phyloP scores from a whole-genome alignment of 179 eudicot species.

The Actinidia arguta region DNA sequence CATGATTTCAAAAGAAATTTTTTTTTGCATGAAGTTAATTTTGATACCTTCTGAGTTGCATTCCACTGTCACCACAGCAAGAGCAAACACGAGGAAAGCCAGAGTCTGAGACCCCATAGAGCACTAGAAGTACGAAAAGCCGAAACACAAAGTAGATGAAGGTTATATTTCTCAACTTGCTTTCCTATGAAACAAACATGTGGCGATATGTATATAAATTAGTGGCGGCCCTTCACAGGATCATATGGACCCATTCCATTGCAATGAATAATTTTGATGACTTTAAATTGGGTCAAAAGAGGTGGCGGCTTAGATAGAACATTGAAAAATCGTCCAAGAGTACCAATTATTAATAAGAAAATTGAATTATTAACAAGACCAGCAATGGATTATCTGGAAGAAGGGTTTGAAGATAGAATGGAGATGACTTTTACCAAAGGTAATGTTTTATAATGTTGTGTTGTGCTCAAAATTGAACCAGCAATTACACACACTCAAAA shows the following conservation, averaged over 20 bases:
- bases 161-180: not conserved
- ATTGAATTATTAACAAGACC: too few species aligned
- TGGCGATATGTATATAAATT: not conserved
- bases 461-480: too few species aligned
- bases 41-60: slow-evolving; percentile 19
- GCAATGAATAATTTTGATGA: not conserved
- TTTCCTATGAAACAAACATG: not conserved
- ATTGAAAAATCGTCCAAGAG: too few species aligned
- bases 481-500: too few species aligned
- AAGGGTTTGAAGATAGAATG: too few species aligned
- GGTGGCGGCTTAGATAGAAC: not conserved
- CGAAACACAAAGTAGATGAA: not conserved
- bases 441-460: too few species aligned
- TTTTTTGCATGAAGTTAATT: not conserved
- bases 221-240: too few species aligned
- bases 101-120: slow-evolving; percentile 6
- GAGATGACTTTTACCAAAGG: too few species aligned
- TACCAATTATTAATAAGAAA: too few species aligned
- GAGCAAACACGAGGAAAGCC: not conserved
- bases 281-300: not conserved
- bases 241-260: too few species aligned
- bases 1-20: not conserved
- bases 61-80: slow-evolving; percentile 14
- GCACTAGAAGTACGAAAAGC: not conserved
- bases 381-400: too few species aligned